These are phyloP conservation scores for Cladosporium velox DNA, from an alignment of 2,329 filamentous ascomycete species.

Conservation along the genomic window DNA sequence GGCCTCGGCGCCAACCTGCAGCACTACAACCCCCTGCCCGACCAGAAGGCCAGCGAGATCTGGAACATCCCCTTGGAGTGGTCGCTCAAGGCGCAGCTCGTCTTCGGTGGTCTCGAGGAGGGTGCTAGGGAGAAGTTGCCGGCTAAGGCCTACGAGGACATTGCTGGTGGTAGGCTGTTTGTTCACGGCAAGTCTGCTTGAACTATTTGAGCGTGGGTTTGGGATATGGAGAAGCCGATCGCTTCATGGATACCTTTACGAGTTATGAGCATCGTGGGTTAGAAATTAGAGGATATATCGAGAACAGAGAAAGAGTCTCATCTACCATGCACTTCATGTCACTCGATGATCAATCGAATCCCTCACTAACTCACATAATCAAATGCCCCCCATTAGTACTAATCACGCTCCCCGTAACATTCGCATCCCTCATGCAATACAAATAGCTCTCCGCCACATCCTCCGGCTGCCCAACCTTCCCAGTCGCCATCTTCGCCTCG, in stretches of 20 bases:
- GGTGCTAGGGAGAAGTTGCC: slow-evolving; percentile 47
- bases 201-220: not conserved
- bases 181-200: slow-evolving; percentile 29
- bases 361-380: slow-evolving; percentile 23
- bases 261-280: slow-evolving; percentile 1
- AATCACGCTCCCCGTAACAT: slow-evolving; percentile 49
- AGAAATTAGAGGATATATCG: not conserved
- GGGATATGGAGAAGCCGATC: not conserved
- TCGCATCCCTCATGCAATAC: slow-evolving; percentile 50
- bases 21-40: slow-evolving; percentile 58
- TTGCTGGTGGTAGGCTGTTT: slow-evolving; percentile 33
- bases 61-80: slow-evolving; percentile 74
- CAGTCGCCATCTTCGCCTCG: slow-evolving; percentile 36
- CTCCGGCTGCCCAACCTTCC: slow-evolving; percentile 41
- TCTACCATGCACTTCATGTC: not conserved
- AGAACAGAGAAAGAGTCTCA: not conserved
- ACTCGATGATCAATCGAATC: too few relatives aligned
- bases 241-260: not conserved
- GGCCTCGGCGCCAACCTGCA: slow-evolving; percentile 36
- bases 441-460: slow-evolving; percentile 53
- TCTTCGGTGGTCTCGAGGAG: slow-evolving; percentile 58
- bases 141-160: slow-evolving; percentile 32
- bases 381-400: slow-evolving; percentile 38
- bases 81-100: slow-evolving; percentile 79
- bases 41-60: slow-evolving; percentile 66